Conservation (phyloP, 2,329 filamentous ascomycete species). For the Verticillium alfalfae region DNA sequence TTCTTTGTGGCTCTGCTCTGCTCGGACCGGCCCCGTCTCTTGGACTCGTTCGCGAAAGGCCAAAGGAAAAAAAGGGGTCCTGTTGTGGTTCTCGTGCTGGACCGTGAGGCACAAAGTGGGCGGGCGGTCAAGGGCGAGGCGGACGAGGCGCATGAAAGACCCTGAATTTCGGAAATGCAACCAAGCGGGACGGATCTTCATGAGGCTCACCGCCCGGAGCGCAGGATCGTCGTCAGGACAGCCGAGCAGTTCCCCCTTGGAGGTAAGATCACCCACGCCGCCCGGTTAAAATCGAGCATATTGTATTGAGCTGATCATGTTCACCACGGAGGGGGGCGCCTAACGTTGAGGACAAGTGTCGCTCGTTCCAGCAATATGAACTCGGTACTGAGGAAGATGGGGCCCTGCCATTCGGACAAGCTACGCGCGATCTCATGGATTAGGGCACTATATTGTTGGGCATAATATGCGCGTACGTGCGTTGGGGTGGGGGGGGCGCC, state of each 20-base stretch:
- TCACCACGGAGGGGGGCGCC: not conserved
- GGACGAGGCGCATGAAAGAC: not conserved
- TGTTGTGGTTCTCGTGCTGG: not conserved
- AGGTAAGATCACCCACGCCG: not conserved
- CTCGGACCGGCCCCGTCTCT: not conserved
- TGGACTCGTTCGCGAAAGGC: not conserved
- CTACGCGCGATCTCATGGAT: not conserved
- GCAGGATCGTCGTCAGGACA: not conserved
- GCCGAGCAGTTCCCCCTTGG: not conserved
- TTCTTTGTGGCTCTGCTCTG: not conserved
- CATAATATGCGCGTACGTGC: not conserved
- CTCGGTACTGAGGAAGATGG: not conserved
- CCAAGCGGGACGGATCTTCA: not conserved
- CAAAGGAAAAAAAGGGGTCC: not conserved
- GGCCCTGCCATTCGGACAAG: not conserved
- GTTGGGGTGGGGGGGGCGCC: not conserved
- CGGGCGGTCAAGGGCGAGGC: not conserved
- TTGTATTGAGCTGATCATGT: not conserved
- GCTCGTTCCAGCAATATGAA: not conserved
- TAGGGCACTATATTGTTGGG: not conserved
- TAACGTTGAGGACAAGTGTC: not conserved
- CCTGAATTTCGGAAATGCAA: not conserved
- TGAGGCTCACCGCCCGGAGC: not conserved
- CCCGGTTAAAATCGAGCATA: not conserved
- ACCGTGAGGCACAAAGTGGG: not conserved